Percentiles rank a stretch among this genome's conserved stretches.
phyloP scores from a whole-genome alignment of 306 rosid genomes.

The Glycyrrhiza uralensis region DNA sequence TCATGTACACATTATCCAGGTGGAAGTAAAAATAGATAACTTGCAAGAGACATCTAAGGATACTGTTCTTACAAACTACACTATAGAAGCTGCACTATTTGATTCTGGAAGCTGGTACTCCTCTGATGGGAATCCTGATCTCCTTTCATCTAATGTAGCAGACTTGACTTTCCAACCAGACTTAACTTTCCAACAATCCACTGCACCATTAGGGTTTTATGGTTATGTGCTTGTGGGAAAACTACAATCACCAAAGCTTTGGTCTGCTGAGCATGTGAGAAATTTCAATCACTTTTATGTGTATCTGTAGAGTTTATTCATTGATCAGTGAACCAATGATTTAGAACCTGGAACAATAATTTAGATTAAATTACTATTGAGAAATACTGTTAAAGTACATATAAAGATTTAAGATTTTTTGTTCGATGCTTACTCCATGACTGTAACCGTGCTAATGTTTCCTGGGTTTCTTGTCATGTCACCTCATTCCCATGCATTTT shows the following conservation, averaged over 20 bases:
- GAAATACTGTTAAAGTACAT: neutral
- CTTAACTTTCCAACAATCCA: constrained; percentile 47
- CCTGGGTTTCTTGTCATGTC: constrained; percentile 17
- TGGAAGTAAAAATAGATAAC: constrained; percentile 83
- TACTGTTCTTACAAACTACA: constrained; percentile 50
- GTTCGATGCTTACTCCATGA: neutral
- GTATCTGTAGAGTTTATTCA: neutral
- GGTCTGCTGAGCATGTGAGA: constrained; percentile 95
- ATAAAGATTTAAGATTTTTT: neutral
- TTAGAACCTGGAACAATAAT: neutral
- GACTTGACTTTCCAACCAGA: constrained; percentile 51
- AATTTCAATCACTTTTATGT: neutral
- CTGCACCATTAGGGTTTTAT: constrained; percentile 50
- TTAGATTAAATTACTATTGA: constrained; percentile 4
- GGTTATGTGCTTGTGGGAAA: constrained; percentile 68
- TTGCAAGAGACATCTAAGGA: constrained; percentile 58
- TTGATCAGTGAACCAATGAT: neutral
- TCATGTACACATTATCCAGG: constrained; percentile 46
- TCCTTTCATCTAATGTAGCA: constrained; percentile 66
- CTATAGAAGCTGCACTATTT: constrained; percentile 65
- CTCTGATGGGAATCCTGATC: constrained; percentile 48
- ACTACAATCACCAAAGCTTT: constrained; percentile 69
- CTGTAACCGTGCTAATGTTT: neutral
- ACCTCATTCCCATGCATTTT: neutral
- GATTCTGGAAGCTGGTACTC: constrained; percentile 63